These are phyloP conservation scores for Rosa chinensis DNA, from an alignment of 306 rosid genomes.

Conservation along the genomic window DNA sequence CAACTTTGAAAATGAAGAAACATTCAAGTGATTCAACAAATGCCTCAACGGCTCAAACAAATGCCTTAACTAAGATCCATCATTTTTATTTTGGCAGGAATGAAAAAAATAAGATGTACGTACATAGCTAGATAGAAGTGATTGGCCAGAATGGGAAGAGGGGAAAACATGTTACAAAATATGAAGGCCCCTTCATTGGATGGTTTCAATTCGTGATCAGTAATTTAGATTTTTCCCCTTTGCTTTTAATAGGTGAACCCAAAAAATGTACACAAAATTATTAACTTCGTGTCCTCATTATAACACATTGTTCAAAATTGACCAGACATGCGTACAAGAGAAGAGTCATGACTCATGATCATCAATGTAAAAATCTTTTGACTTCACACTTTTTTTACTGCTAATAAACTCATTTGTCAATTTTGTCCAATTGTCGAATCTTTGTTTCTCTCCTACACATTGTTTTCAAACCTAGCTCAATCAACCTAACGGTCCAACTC, in stretches of 20 bases:
- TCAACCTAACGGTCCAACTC: slow-evolving; percentile 20
- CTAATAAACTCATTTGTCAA: background rate
- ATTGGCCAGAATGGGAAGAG: background rate
- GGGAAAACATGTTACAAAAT: background rate
- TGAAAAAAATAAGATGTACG: background rate
- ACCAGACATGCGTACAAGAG: slow-evolving; percentile 35
- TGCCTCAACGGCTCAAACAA: background rate
- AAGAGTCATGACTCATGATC: slow-evolving; percentile 23
- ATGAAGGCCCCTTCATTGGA: slow-evolving; percentile 1
- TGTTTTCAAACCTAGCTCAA: slow-evolving; percentile 8
- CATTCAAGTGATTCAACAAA: background rate
- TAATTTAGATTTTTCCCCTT: slow-evolving; percentile 11
- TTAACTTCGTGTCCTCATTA: slow-evolving; percentile 21
- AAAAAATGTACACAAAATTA: slow-evolving; percentile 37
- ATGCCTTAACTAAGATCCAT: background rate
- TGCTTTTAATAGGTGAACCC: slow-evolving; percentile 21
- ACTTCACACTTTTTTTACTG: slow-evolving; percentile 20
- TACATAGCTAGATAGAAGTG: background rate
- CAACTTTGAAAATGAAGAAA: background rate
- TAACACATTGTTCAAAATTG: slow-evolving; percentile 17
- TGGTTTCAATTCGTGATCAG: background rate
- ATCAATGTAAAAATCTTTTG: slow-evolving; percentile 18
- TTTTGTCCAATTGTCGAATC: background rate
- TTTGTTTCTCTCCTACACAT: background rate
- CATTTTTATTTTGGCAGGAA: background rate